These are phyloP conservation scores for Talaromyces sp. DNA, from an alignment of 2,329 filamentous ascomycete genomes.

Conservation along the genomic window DNA sequence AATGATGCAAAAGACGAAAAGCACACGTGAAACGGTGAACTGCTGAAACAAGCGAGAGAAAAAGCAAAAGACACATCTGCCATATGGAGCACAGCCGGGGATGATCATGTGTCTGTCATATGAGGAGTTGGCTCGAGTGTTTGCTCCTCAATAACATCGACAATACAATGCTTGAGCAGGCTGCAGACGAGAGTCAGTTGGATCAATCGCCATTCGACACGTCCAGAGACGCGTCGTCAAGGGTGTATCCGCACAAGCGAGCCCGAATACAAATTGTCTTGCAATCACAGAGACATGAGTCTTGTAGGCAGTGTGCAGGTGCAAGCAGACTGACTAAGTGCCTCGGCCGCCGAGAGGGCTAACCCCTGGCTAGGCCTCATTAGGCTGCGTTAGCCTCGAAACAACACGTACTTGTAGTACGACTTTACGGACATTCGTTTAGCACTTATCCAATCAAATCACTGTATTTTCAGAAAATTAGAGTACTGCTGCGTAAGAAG, in stretches of 20 bases:
- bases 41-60: background rate
- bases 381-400: conserved; percentile 1
- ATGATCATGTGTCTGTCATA: conserved; percentile 6
- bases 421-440: background rate
- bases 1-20: background rate
- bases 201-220: background rate
- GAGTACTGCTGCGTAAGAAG: background rate
- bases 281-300: background rate
- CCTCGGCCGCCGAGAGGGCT: background rate
- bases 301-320: background rate
- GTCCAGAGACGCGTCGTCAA: background rate
- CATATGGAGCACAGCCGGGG: background rate
- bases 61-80: background rate
- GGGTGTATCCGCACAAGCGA: background rate
- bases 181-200: background rate
- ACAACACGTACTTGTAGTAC: background rate
- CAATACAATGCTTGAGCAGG: background rate
- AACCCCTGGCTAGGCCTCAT: conserved; percentile 10
- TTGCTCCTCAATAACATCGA: background rate
- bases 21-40: background rate
- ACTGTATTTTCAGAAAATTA: background rate
- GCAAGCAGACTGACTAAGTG: background rate
- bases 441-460: background rate
- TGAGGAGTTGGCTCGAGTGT: background rate
- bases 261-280: background rate